Conservation (phyloP, 306 rosid genomes). For the Inga oerstediana region DNA sequence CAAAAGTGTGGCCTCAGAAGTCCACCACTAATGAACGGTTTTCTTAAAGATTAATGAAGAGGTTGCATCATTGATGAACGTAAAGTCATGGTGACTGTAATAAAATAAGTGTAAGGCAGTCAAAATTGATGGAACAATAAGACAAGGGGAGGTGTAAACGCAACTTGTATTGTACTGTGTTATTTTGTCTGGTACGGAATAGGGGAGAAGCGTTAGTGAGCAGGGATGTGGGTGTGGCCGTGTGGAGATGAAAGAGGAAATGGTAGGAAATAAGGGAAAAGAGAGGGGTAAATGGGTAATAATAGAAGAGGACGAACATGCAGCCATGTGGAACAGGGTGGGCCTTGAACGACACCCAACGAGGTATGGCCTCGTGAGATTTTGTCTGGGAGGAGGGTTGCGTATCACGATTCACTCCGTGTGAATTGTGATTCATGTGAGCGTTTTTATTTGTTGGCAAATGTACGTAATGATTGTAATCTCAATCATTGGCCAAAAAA, state of each 20-base stretch:
- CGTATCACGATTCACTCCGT: background rate
- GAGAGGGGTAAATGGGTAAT: constrained; percentile 12
- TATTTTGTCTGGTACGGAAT: background rate
- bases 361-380: constrained; percentile 1
- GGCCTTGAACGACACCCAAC: constrained; percentile 17
- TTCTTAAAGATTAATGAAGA: background rate
- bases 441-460: constrained; percentile 24
- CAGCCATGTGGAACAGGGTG: constrained; percentile 17
- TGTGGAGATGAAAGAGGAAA: background rate
- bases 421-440: constrained; percentile 6
- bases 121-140: background rate
- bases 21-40: constrained; percentile 45
- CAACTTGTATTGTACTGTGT: background rate
- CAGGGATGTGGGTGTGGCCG: background rate
- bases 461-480: background rate
- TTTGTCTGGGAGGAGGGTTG: constrained; percentile 13
- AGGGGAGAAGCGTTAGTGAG: background rate
- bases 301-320: constrained; percentile 17
- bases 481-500: too few species aligned
- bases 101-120: constrained; percentile 11
- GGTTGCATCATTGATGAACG: background rate
- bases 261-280: background rate
- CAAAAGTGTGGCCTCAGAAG: constrained; percentile 71
- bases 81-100: background rate
- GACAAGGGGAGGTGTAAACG: constrained; percentile 15